A percentile compares a stretch with the other conserved stretches of the same genome.
These are phyloP conservation scores for Xylariaceae sp. DNA, from an alignment of 2,329 filamentous ascomycete species.

Conservation along the genomic window DNA sequence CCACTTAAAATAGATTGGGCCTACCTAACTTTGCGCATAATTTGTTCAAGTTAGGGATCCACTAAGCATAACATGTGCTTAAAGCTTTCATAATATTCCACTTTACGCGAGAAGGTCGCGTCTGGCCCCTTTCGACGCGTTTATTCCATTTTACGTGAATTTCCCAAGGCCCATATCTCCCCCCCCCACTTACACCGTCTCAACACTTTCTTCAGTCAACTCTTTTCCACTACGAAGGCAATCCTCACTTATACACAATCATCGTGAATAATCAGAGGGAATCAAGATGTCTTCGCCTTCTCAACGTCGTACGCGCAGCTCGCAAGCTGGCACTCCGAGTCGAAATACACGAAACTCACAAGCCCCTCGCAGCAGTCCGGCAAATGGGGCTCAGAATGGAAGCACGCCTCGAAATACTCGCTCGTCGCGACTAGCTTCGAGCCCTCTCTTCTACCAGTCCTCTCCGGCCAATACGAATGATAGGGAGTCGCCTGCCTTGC, in stretches of 20 bases:
- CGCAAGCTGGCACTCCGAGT: slow-evolving; percentile 57
- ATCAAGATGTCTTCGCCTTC: slow-evolving; percentile 64
- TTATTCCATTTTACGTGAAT: slow-evolving; percentile 30
- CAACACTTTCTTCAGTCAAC: slow-evolving; percentile 11
- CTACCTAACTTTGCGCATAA: slow-evolving; percentile 5
- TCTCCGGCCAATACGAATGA: slow-evolving; percentile 42
- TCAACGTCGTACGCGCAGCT: slow-evolving; percentile 57
- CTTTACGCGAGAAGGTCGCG: slow-evolving; percentile 39
- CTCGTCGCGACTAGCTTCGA: slow-evolving; percentile 65
- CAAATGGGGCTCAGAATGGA: slow-evolving; percentile 34
- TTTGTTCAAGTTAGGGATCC: slow-evolving; percentile 1
- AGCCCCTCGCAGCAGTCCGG: slow-evolving; percentile 54
- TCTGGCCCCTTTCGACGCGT: slow-evolving; percentile 28
- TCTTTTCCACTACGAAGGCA: slow-evolving; percentile 2
- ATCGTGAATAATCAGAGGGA: slow-evolving; percentile 13
- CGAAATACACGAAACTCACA: slow-evolving; percentile 57
- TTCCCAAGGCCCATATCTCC: slow-evolving; percentile 15
- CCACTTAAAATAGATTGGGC: too few species aligned
- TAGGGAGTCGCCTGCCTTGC: slow-evolving; percentile 55
- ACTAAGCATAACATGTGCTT: slow-evolving; percentile 8
- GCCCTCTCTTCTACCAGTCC: slow-evolving; percentile 76
- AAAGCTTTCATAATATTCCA: slow-evolving; percentile 30
- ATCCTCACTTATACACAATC: slow-evolving; percentile 1
- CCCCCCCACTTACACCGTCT: slow-evolving; percentile 5
- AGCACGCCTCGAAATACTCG: slow-evolving; percentile 51